A percentile compares a stretch with the other conserved stretches of the same genome.
Evolutionary conservation across 441 rosid genomes (phyloP).

Genomic region (Macaranga tanarius): DNA sequence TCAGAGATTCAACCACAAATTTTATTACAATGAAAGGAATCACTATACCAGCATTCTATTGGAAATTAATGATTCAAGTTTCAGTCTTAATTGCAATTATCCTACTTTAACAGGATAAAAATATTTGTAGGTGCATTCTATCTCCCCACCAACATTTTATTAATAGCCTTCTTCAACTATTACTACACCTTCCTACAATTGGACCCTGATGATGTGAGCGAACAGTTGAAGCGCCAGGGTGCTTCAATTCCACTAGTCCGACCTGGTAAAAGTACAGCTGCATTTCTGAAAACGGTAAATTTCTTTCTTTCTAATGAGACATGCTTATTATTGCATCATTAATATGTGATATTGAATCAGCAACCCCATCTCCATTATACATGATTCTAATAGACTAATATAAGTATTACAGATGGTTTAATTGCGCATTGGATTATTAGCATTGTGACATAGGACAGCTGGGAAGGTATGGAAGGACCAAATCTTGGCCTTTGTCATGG

Average conservation of each 20-base stretch:
- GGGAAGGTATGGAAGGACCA: not conserved
- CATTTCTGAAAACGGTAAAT: conserved; percentile 78
- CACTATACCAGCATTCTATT: not conserved
- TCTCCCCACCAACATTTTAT: conserved; percentile 83
- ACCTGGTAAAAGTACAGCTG: conserved; percentile 95
- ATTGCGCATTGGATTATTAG: not conserved
- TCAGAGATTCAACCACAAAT: not conserved
- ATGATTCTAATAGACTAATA: not conserved
- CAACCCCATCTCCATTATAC: not conserved
- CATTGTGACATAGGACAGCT: not conserved
- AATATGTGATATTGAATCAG: not conserved
- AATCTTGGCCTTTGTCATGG: not conserved
- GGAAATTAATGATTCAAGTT: not conserved
- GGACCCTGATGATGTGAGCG: conserved; percentile 98
- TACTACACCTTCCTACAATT: conserved; percentile 96
- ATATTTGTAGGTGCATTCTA: conserved; percentile 75
- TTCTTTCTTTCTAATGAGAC: conserved; percentile 4
- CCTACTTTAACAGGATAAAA: not conserved
- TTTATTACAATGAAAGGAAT: not conserved
- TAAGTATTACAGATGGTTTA: not conserved
- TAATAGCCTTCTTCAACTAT: conserved; percentile 97
- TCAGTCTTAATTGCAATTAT: not conserved
- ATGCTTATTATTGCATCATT: not conserved
- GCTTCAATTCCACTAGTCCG: conserved; percentile 94
- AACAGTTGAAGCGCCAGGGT: conserved; percentile 95